phyloP scores from a whole-genome alignment of 2,329 filamentous ascomycete genomes.

The Monosporascus sp. region DNA sequence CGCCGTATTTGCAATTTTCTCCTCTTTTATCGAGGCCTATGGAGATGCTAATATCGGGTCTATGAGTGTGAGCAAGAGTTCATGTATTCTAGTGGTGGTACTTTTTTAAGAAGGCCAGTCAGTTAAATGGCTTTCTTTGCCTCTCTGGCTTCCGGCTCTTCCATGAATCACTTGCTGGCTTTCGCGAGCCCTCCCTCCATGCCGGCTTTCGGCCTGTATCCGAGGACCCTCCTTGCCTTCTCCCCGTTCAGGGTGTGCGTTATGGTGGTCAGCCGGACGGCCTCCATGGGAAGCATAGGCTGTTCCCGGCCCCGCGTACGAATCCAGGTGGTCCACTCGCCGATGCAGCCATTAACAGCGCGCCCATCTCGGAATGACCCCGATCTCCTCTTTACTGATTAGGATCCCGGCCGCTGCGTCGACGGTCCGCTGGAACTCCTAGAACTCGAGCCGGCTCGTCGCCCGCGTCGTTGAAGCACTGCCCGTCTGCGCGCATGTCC shows the following conservation, averaged over 20 bases:
- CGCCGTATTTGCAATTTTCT: too few species aligned
- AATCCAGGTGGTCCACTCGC: slow-evolving; percentile 19
- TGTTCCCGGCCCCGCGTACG: slow-evolving; percentile 9
- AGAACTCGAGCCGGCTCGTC: slow-evolving; percentile 27
- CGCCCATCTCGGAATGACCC: slow-evolving; percentile 14
- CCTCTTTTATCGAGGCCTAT: too few species aligned
- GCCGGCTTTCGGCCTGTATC: slow-evolving; percentile 12
- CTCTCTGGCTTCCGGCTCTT: slow-evolving; percentile 3
- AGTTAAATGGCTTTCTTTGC: slow-evolving; percentile 2
- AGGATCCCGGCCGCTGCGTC: slow-evolving; percentile 20
- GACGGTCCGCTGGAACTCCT: slow-evolving; percentile 24
- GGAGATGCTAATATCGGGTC: too few species aligned
- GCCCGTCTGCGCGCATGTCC: slow-evolving; percentile 23
- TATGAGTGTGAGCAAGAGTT: too few species aligned
- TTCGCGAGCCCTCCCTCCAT: slow-evolving; percentile 9
- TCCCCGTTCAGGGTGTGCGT: slow-evolving; percentile 12
- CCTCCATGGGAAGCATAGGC: slow-evolving; percentile 10
- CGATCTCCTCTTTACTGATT: slow-evolving; percentile 14
- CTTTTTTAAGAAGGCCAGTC: background rate
- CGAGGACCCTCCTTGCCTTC: slow-evolving; percentile 13
- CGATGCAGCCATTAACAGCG: slow-evolving; percentile 17
- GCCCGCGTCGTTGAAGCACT: slow-evolving; percentile 30
- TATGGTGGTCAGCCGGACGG: slow-evolving; percentile 11
- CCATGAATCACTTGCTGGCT: slow-evolving; percentile 15
- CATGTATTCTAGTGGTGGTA: too few species aligned